These are phyloP conservation scores for Petunia hybrid DNA, from an alignment of 305 asterid genomes.

Conservation along the genomic window DNA sequence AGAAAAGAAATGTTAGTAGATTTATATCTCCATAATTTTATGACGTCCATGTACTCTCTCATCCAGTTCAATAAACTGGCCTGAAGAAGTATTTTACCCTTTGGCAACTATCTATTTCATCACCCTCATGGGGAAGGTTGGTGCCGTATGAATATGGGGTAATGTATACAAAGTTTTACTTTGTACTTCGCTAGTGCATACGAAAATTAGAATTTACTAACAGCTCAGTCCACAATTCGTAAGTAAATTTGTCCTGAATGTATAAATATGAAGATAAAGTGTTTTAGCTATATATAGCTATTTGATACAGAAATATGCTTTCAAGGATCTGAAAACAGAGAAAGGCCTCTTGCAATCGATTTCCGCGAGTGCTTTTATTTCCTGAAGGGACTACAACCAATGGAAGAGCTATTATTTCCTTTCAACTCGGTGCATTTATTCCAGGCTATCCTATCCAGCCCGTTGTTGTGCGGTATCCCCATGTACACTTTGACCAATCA, in stretches of 20 bases:
- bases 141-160: background rate
- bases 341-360: conserved; percentile 84
- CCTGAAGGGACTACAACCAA: conserved; percentile 99
- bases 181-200: background rate
- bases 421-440: conserved; percentile 97
- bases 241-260: conserved; percentile 30
- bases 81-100: background rate
- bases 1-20: background rate
- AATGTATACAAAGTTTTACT: conserved; percentile 7
- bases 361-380: conserved; percentile 96
- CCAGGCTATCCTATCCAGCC: conserved; percentile 98
- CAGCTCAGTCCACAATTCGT: background rate
- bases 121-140: background rate
- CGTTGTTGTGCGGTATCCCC: conserved; percentile 84
- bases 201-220: background rate
- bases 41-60: conserved; percentile 5
- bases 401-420: conserved; percentile 87
- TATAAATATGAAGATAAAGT: conserved; percentile 46
- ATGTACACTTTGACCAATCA: conserved; percentile 98
- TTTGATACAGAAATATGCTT: conserved; percentile 93
- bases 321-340: conserved; percentile 98
- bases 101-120: background rate
- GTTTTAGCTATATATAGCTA: conserved; percentile 70
- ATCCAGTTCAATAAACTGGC: background rate
- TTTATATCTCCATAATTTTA: background rate